Evolutionary conservation across 495 filamentous ascomycete species (phyloP).

Genomic region (Geoglossum glabrum): DNA sequence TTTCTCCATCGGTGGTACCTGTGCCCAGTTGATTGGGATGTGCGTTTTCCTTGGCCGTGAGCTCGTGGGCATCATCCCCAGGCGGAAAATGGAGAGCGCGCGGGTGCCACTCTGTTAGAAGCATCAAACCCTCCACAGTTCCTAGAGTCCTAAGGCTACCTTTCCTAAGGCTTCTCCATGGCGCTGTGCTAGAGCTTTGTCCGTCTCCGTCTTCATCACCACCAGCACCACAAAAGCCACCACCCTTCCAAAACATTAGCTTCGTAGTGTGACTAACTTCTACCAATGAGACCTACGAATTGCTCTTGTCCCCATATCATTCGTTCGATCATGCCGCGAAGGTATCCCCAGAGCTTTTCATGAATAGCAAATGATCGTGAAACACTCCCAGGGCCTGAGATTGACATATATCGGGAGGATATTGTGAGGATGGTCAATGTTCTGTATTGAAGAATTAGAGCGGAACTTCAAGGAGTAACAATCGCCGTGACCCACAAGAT

Average conservation of each 20-base stretch:
- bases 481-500: constrained; percentile 32
- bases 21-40: constrained; percentile 8
- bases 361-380: constrained; percentile 83
- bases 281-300: constrained; percentile 30
- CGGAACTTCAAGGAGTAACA: not conserved
- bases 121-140: constrained; percentile 80
- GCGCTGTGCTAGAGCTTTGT: constrained; percentile 22
- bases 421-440: constrained; percentile 76
- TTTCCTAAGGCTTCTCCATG: constrained; percentile 32
- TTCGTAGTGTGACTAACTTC: too few species aligned
- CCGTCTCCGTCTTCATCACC: constrained; percentile 32
- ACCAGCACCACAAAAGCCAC: constrained; percentile 65
- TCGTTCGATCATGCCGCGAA: constrained; percentile 82
- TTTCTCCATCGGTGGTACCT: constrained; percentile 27
- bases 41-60: constrained; percentile 20
- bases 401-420: constrained; percentile 62
- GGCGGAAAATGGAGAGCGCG: constrained; percentile 89
- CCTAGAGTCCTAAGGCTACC: constrained; percentile 76
- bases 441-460: not conserved
- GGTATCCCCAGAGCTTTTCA: constrained; percentile 86
- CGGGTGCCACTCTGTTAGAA: constrained; percentile 94
- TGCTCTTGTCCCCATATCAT: constrained; percentile 92
- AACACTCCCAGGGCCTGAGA: constrained; percentile 58
- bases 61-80: constrained; percentile 50
- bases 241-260: constrained; percentile 11